Evolutionary conservation across 192 early-diverging fungal genomes (phyloP), one percentile per base, ranked within the genome.

Genomic region (Rhizoclosmatium sp.): DNA sequence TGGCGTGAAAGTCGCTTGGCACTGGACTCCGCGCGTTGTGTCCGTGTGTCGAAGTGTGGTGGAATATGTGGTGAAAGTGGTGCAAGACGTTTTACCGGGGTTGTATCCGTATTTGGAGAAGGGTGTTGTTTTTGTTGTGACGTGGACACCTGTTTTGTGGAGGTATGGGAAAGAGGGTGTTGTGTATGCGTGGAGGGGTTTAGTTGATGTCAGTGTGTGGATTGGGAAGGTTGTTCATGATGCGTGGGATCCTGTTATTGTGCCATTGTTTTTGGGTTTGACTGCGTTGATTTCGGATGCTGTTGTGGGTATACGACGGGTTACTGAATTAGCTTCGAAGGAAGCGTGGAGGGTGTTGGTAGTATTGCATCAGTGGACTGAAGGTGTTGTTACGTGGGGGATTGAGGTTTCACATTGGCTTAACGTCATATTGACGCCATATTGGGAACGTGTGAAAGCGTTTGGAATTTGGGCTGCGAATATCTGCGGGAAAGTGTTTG

Each of bases 201-300:
- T 60, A 51, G 7, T 23, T 16, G n/a, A 2, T 2, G 12, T 72
- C 16, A 39, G 58, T 46, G 19, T 62, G n/a, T 60, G 10, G 31
- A 2, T 21, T 44, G 73, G 73, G 7, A 51, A 44, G 7, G 9
- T 60, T 2, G 46, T 75, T 10, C 73, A 75, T 46, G 73, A 75
- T 44, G 61, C 73, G 46, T 75, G 73, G 73, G 73, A 75, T 75
- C 73, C 73, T 44, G 31, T 60, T 12, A 75, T 75, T 62, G 59
- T 75, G 31, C 73, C 73, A 47, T 19, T 64, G 10, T 12, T 75
- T 54, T 54, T 7, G 51, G 51, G 16, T 7, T 54, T 54, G 9
- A 54, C 51, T 54, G 9, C 51, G 16, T 16, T 54, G 16, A 7
- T 7, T 54, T 16, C 16, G 9, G 51, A 54, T 54, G 16, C 31